A percentile compares a stretch with the other conserved stretches of the same genome.
phyloP scores from a whole-genome alignment of 192 early-diverging fungal species.

The Chytriomyces confervae region DNA sequence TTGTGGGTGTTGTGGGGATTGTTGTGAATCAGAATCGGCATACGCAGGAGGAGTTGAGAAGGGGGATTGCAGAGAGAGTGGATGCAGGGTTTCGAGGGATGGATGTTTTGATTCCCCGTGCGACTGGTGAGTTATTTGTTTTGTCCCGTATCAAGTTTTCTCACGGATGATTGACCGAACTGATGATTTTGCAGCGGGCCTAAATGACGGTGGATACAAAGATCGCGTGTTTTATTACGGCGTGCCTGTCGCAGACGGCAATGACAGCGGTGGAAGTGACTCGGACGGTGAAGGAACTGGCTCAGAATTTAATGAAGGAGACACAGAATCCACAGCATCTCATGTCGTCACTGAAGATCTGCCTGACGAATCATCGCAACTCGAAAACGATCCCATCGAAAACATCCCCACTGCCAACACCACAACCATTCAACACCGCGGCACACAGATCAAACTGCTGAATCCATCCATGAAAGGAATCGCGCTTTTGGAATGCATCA shows the following conservation, averaged over 20 bases:
- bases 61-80: slow-evolving; percentile 29
- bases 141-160: neutral
- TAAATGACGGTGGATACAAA: slow-evolving; percentile 27
- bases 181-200: neutral
- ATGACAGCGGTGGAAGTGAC: slow-evolving; percentile 38
- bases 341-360: slow-evolving; percentile 10
- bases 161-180: neutral
- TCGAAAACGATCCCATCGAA: slow-evolving; percentile 10
- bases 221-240: slow-evolving; percentile 38
- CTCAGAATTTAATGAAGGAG: slow-evolving; percentile 23
- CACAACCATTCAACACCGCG: slow-evolving; percentile 48
- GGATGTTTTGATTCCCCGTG: neutral
- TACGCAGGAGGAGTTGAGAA: slow-evolving; percentile 31
- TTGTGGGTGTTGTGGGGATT: slow-evolving; percentile 19
- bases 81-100: neutral
- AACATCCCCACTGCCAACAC: slow-evolving; percentile 39
- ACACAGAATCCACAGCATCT: slow-evolving; percentile 32
- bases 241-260: slow-evolving; percentile 33
- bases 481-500: slow-evolving; percentile 67
- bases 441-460: slow-evolving; percentile 78
- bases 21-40: slow-evolving; percentile 10
- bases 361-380: slow-evolving; percentile 6
- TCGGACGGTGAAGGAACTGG: slow-evolving; percentile 27
- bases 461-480: slow-evolving; percentile 67
- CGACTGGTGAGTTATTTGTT: neutral